phyloP scores from a whole-genome alignment of 139 green algal genomes.

The Chlamydomonas eustigma region DNA sequence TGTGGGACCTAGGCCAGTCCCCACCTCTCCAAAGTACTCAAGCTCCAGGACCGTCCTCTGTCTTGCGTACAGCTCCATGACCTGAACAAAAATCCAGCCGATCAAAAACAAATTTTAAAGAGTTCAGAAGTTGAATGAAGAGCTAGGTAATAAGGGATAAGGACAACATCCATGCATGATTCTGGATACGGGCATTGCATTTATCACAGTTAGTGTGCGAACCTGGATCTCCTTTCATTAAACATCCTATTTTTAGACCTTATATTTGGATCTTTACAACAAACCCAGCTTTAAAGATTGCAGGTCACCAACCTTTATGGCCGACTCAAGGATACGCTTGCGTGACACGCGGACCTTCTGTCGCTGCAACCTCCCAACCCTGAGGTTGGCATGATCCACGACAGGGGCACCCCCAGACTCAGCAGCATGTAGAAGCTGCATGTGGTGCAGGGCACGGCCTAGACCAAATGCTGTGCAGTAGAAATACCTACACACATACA shows the following conservation, averaged over 20 bases:
- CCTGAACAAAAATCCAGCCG: slow-evolving; percentile 10
- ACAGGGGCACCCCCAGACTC: slow-evolving; percentile 44
- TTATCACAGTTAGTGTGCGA: no score
- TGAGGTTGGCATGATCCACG: slow-evolving; percentile 47
- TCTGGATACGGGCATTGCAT: no score
- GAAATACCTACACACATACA: slow-evolving; percentile 59
- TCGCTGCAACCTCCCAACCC: slow-evolving; percentile 78
- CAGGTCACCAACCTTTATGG: slow-evolving; percentile 70
- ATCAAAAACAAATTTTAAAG: no score
- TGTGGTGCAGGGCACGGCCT: slow-evolving; percentile 77
- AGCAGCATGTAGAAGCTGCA: slow-evolving; percentile 71
- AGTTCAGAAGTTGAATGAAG: no score
- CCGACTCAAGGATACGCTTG: slow-evolving; percentile 80
- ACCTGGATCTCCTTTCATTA: no score
- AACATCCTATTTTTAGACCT: no score
- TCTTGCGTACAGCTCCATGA: slow-evolving; percentile 68
- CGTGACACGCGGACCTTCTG: slow-evolving; percentile 68
- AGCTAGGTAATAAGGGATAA: no score
- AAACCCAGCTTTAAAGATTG: no score
- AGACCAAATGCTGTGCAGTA: slow-evolving; percentile 87
- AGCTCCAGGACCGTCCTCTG: slow-evolving; percentile 71
- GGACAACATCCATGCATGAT: no score
- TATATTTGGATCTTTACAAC: no score
- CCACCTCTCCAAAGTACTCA: slow-evolving; percentile 93
- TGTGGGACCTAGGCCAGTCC: slow-evolving; percentile 91